Conservation (phyloP, 345 rosid genomes). For the Bruguiera sexangula region DNA sequence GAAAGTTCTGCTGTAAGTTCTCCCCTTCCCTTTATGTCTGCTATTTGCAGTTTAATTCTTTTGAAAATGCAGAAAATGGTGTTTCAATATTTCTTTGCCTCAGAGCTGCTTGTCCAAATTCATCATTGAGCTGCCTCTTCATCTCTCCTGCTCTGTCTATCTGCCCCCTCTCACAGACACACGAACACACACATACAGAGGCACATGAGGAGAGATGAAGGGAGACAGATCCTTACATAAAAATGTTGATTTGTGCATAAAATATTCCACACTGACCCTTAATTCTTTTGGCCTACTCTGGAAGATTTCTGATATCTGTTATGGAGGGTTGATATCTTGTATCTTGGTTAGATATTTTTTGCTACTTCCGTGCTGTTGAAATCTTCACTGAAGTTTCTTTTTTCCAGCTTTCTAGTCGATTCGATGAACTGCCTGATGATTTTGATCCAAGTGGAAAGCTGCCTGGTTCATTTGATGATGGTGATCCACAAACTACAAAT, state of each 20-base stretch:
- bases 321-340: neutral
- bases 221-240: too few species aligned
- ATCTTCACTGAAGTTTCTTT: slow-evolving; percentile 19
- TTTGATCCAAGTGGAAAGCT: slow-evolving; percentile 97
- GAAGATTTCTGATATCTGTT: neutral
- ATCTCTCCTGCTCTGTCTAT: neutral
- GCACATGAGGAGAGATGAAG: too few species aligned
- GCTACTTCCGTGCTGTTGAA: neutral
- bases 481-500: slow-evolving; percentile 98
- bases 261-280: too few species aligned
- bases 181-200: too few species aligned
- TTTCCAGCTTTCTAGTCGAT: slow-evolving; percentile 82
- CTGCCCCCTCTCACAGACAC: too few species aligned
- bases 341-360: neutral
- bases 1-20: slow-evolving; percentile 68
- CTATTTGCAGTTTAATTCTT: neutral
- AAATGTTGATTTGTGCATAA: too few species aligned
- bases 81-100: neutral
- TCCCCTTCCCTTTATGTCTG: neutral
- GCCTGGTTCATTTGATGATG: slow-evolving; percentile 97
- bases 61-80: neutral
- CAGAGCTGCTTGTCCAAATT: neutral
- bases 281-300: neutral
- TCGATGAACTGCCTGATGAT: slow-evolving; percentile 96
- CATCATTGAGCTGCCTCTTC: neutral